These are phyloP conservation scores for Phytophthora hibernalis DNA, from an alignment of 352 stramenopile genomes.

Conservation along the genomic window DNA sequence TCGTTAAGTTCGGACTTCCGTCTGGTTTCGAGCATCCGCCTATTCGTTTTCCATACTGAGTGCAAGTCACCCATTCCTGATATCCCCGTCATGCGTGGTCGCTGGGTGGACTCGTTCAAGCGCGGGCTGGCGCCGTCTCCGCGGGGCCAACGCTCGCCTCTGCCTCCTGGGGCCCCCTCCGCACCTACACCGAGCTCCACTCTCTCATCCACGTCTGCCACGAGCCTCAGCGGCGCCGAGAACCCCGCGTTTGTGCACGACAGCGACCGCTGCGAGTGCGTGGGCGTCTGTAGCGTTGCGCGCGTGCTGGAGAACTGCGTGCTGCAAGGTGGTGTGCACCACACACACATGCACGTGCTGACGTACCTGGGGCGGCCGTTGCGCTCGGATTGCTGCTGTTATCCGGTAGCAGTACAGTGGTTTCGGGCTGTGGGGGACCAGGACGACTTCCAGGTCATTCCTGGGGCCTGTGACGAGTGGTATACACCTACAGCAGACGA, in stretches of 20 bases:
- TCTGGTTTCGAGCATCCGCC: slow-evolving; percentile 16
- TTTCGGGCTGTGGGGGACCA: slow-evolving; percentile 70
- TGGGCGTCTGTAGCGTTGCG: slow-evolving; percentile 65
- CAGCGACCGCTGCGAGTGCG: slow-evolving; percentile 60
- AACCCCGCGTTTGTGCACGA: slow-evolving; percentile 65
- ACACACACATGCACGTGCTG: slow-evolving; percentile 84
- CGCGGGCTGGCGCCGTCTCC: slow-evolving; percentile 56
- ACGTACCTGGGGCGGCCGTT: slow-evolving; percentile 76
- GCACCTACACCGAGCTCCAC: slow-evolving; percentile 36
- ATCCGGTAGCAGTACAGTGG: slow-evolving; percentile 75
- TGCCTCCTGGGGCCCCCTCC: slow-evolving; percentile 12
- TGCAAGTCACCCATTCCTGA: slow-evolving; percentile 18
- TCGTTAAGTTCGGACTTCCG: slow-evolving; percentile 18
- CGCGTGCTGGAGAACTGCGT: slow-evolving; percentile 77
- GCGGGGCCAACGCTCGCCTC: slow-evolving; percentile 30
- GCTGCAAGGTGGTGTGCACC: slow-evolving; percentile 83
- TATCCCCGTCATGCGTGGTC: slow-evolving; percentile 58
- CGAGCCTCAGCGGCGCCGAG: slow-evolving; percentile 33
- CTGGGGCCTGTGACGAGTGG: slow-evolving; percentile 73
- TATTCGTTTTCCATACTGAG: slow-evolving; percentile 18
- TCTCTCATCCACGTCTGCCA: slow-evolving; percentile 26
- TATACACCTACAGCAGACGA: slow-evolving; percentile 84
- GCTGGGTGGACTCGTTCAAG: slow-evolving; percentile 79
- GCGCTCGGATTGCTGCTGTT: slow-evolving; percentile 69
- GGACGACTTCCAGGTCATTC: slow-evolving; percentile 80